Evolutionary conservation across 176 grass and related monocot genomes (phyloP), one percentile per base, ranked within the genome.

Genomic region (Bothriochloa decipiens): DNA sequence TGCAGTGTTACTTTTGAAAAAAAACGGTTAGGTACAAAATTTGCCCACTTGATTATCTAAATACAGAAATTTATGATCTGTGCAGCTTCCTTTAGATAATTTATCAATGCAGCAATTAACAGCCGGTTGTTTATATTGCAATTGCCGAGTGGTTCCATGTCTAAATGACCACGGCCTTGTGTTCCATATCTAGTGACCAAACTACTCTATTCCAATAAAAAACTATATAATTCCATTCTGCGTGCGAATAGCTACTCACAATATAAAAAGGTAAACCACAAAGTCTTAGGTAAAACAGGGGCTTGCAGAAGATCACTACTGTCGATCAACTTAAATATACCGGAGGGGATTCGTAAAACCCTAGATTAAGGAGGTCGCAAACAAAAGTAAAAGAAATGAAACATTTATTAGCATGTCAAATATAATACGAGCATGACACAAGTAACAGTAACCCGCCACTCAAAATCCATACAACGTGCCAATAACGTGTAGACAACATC

Each of bases 381-480:
- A 28, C 43, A 74, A 60, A 83, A 60, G 57, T 72, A 35, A 63
- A 15, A 81, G 14, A 35, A 79, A 57, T 6, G 63, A 81, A 67
- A 36, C 17, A 80, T 62, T 45, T 57, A 72, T 45, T 57, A 72
- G 41, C 23, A 4, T 28, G 72, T 33, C 45, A 20, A 52, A 7
- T 74, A 49, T 72, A 74, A 74, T 74, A 49, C 42, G 4, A 3
- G 15, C 23, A 47, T 14, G 26, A 28, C n/a, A n/a, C 67, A 47
- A 16, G 40, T 43, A 74, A 74, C 45, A 2, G 3, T 18, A 50
- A 74, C 4, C 18, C 45, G 23, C 8, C 2, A 33, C 18, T 74
- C 26, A 52, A 52, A 50, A 50, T 73, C 23, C 42, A 73, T 4
- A 15, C 35, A 66, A 40, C 47, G 6, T 68, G 72, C 40, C 11